Base-by-base conservation (phyloP, 148 eudicot genomes). In the Dysphania ambrosioides region DNA sequence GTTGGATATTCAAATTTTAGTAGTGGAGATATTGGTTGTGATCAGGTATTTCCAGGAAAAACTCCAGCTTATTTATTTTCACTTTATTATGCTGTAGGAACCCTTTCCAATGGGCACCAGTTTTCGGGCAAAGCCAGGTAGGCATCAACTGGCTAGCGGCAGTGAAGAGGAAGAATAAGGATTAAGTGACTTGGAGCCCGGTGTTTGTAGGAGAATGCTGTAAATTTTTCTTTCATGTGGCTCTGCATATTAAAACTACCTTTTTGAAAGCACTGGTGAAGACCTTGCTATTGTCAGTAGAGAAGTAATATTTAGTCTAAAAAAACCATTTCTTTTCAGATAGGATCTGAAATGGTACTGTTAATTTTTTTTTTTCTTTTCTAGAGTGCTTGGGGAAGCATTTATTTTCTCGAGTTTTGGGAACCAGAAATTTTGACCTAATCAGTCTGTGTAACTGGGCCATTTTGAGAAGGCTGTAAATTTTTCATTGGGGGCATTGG, bases 81-180 rank as follows among this genome's bases (percentile, higher is more conserved):
- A 53, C 16, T 32, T 55, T 67, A 40, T 47, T n/a, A n/a, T n/a
- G n/a, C n/a, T 75, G 70, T 32, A 90, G 96, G 96, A 90, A 81
- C 92, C 92, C 55, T 90, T 90, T 79, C 92, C 95, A 1, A 77
- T 80, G 67, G 84, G 88, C 19, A 79, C 75, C 67, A 83, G 72
- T 76, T 78, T 82, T 44, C 86, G 88, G 53, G 41, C 77, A 27
- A 90, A 84, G 66, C 72, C 84, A 61, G 86, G 83, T 57, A 76
- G 82, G 79, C 71, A 75, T 26, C 83, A 71, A 35, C 72, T 53
- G 24, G 42, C 58, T 24, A 72, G 83, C 47, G n/a, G n/a, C n/a
- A 72, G 75, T n/a, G 83, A 80, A 62, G 83, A 80, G 7, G 83
- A 80, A 26, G 83, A 75, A 66, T 80, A 66, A 75, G 55, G 35